Conservation (phyloP, 129 eudicot species). For the Gnaphalium uliginosum region DNA sequence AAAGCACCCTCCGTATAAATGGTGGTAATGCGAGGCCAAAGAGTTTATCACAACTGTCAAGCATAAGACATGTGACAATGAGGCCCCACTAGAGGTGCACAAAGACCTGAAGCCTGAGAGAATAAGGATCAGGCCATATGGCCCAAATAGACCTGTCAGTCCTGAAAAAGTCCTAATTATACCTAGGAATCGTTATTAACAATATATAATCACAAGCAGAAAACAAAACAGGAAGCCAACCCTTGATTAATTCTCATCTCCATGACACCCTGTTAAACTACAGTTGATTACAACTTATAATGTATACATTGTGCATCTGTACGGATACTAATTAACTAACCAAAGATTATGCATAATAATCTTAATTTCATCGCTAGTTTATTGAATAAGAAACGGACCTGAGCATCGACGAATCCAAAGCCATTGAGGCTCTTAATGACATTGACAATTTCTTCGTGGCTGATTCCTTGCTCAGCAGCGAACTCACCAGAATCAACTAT, state of each 20-base stretch:
- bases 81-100: too few species aligned
- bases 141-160: too few species aligned
- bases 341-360: conserved; percentile 8
- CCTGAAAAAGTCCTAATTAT: too few species aligned
- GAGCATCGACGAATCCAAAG: conserved; percentile 58
- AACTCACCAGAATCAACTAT: conserved; percentile 72
- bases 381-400: conserved; percentile 41
- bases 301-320: not conserved
- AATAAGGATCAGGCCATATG: too few species aligned
- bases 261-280: not conserved
- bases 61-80: too few species aligned
- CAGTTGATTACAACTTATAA: not conserved
- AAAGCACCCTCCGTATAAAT: too few species aligned
- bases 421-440: conserved; percentile 74
- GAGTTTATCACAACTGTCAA: too few species aligned
- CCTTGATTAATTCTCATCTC: not conserved
- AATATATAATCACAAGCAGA: too few species aligned
- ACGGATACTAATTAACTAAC: not conserved
- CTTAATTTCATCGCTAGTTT: not conserved
- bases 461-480: conserved; percentile 56
- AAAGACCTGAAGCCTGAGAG: too few species aligned
- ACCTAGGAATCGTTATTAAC: too few species aligned
- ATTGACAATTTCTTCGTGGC: conserved; percentile 80
- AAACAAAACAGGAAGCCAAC: too few species aligned
- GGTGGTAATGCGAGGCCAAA: too few species aligned